Evolutionary conservation across 2,329 filamentous ascomycete genomes (phyloP), one percentile per base, ranked within the genome.

Genomic region (Nemania sp.): DNA sequence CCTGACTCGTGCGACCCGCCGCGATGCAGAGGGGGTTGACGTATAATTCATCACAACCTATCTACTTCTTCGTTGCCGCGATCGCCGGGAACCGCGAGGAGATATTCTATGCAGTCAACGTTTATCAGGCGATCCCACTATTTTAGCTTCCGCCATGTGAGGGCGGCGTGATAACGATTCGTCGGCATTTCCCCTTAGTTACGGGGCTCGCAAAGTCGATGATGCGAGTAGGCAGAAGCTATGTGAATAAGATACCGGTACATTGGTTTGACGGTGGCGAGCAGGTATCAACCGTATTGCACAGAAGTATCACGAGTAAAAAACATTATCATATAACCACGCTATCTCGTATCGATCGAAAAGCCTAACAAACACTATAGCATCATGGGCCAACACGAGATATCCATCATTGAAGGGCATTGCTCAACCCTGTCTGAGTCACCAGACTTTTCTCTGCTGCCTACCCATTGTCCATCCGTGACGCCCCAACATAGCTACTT

Each of bases 1-100:
- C 34, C 43, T 56, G 52, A 59, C 56, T 59, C 56, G 45, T 47
- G 37, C 19, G 46, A 49, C 49, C 52, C 49, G 52, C 47, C 26
- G 39, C 24, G 39, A 55, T 28, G 34, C 26, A 44, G 43, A 43
- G 36, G 8, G 39, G 17, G 56, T 52, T 56, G 48, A 56, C 56
- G 56, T 59, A 51, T 50, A 50, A 20, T 22, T n/a, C n/a, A n/a
- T n/a, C 24, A 28, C n/a, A 31, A 24, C 15, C 19, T 47, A 36
- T 22, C n/a, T n/a, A n/a, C n/a, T n/a, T n/a, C n/a, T n/a, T n/a
- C 17, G 51, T 33, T 17, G 23, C 26, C 24, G n/a, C 9, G 14
- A 17, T 6, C 33, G 19, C 15, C n/a, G 15, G 24, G 15, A 31
- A 41, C 17, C 28, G 17, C 23, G n/a, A n/a, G n/a, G n/a, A n/a